Conservation (phyloP, 2,329 filamentous ascomycete species). For the Aspergillus ruber region DNA sequence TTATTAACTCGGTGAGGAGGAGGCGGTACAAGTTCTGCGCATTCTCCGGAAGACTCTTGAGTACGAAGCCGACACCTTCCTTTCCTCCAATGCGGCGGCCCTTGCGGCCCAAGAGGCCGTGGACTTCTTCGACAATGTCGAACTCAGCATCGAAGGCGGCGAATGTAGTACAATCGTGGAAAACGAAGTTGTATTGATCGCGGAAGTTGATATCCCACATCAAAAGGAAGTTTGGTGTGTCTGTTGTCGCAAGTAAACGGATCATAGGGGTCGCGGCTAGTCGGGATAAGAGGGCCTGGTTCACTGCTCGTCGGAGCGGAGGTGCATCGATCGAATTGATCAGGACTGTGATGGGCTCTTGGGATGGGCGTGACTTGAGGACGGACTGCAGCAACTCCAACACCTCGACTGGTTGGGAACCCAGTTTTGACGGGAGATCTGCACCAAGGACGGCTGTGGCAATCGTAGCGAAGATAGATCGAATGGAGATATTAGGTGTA, state of each 20-base stretch:
- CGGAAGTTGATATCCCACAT: slow-evolving; percentile 87
- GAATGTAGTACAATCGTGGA: slow-evolving; percentile 93
- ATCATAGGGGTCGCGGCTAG: slow-evolving; percentile 69
- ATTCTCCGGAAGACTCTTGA: slow-evolving; percentile 86
- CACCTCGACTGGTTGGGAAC: slow-evolving; percentile 62
- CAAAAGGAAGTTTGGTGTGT: slow-evolving; percentile 79
- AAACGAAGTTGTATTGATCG: slow-evolving; percentile 75
- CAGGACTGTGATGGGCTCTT: slow-evolving; percentile 56
- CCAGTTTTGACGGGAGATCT: slow-evolving; percentile 43
- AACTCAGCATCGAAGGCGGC: slow-evolving; percentile 65
- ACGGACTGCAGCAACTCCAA: slow-evolving; percentile 59
- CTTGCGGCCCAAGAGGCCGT: slow-evolving; percentile 75
- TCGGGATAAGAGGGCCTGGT: slow-evolving; percentile 67
- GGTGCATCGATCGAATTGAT: slow-evolving; percentile 82
- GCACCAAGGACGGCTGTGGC: slow-evolving; percentile 53
- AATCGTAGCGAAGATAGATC: slow-evolving; percentile 51
- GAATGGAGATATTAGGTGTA: slow-evolving; percentile 39
- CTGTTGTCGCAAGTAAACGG: slow-evolving; percentile 70
- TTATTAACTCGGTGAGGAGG: slow-evolving; percentile 75
- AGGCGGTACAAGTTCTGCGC: slow-evolving; percentile 81
- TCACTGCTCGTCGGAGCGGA: slow-evolving; percentile 63
- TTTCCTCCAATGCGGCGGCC: slow-evolving; percentile 75
- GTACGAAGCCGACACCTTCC: slow-evolving; percentile 84
- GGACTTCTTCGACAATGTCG: slow-evolving; percentile 83
- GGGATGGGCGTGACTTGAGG: slow-evolving; percentile 46